Base-by-base conservation (phyloP, 495 filamentous ascomycete genomes). In the Lasiosphaeris hirsuta region DNA sequence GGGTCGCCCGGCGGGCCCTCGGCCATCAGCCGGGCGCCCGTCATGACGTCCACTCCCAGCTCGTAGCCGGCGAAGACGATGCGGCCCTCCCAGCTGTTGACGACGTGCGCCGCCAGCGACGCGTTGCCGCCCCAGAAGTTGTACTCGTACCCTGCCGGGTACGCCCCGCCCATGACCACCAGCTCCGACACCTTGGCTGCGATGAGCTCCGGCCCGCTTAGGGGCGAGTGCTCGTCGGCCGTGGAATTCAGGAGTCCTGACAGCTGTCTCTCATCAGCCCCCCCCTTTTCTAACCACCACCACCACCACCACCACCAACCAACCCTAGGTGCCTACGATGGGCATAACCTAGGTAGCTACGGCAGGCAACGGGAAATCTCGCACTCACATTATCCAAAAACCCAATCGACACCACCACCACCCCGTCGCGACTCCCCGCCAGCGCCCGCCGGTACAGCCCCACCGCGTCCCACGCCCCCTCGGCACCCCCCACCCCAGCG, bases 161-260 rank as follows among this genome's bases (percentile, higher is more conserved):
- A 80, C 9, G 15, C 56, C 3, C 78, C 78, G 33, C 78, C 78
- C 74, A 79, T 77, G 7, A 80, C 39, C 0, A 78, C 72, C 2
- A 81, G 64, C 54, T 81, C 72, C 2, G 63, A 55, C 0, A 81
- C 73, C 46, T 79, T 81, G 4, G 46, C 54, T 0, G 64, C 56
- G 13, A 80, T 53, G 11, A 81, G 71, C 30, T 62, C 67, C 3
- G 40, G 59, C 0, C 78, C 78, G 1, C 55, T 34, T 0, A 78
- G 63, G 2, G 59, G 13, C 1, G 75, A 71, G 47, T 66, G 62
- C 0, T 10, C 18, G 46, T 80, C 77, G 10, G 65, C 55, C 0
- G 64, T 61, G 6, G 76, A 78, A 35, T 71, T 64, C 4, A 79
- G 56, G 0, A 79, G 66, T 0, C 49, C 66, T 0, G 77, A 77